Base-by-base conservation (phyloP, 2,329 filamentous ascomycete species). In the Colletotrichum euphorbiae region DNA sequence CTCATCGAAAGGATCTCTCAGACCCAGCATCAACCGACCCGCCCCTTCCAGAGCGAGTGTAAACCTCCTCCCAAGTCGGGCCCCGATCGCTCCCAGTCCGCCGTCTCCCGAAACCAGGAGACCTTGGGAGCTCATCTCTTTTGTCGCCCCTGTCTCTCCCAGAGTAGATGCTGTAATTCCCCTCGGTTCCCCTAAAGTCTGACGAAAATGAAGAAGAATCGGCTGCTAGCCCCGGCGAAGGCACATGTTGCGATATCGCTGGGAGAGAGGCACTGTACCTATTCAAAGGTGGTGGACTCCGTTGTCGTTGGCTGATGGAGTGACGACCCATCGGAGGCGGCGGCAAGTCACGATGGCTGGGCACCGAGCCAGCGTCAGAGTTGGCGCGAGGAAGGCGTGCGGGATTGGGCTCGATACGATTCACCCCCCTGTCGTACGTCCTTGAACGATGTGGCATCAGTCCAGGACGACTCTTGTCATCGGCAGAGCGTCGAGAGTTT, bases 201-300 rank as follows among this genome's bases (percentile, higher is more conserved):
- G 62, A 52, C 15, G 51, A 31, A 11, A 36, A 42, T 11, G 48
- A 15, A 5, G 36, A 17, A 17, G 45, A 51, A 28, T 56, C 50
- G 6, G 40, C 21, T 11, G 33, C 33, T 11, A 58, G 19, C 3
- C 19, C 19, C 19, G 57, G 24, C 17, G 63, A 38, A 8, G 42
- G 21, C 2, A 33, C 19, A 11, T 63, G 51, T 12, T 66, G 63
- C 15, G 65, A 31, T 8, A 69, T 62, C 9, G 42, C 38, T 2
- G 62, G 62, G 5, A 69, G 50, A 17, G 67, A 69, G 0, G 67
- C 50, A 50, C 55, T 69, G 24, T 60, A 62, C 42, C 67, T 31
- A 2, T 67, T 69, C 13, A n/a, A 15, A 12, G 50, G 62, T n/a
- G 56, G 33, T n/a, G 67, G 62, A 36, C 62, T 69, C 12, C 67